Evolutionary conservation across 2,329 filamentous ascomycete genomes (phyloP).

Genomic region (Scedosporium apiospermum): DNA sequence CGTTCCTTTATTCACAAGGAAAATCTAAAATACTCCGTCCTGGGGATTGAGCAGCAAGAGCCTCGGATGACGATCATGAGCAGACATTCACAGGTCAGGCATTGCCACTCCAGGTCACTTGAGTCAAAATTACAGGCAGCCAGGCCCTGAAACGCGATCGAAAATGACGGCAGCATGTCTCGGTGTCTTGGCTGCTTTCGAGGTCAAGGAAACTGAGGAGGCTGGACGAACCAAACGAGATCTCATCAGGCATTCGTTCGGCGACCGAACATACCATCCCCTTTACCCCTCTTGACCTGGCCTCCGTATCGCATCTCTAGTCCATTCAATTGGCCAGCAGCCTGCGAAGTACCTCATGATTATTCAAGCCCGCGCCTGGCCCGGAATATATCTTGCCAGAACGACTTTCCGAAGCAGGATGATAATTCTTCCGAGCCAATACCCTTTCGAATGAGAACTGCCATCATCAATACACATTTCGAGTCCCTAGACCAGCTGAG

Average conservation of each 20-base stretch:
- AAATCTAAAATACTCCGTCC: too few relatives aligned
- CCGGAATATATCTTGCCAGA: background rate
- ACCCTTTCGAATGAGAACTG: background rate
- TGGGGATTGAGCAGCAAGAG: too few relatives aligned
- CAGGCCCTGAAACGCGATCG: background rate
- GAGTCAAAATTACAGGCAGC: background rate
- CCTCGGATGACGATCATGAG: too few relatives aligned
- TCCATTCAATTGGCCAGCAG: background rate
- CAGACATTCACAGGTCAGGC: too few relatives aligned
- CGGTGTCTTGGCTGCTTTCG: too few relatives aligned
- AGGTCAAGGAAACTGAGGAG: background rate
- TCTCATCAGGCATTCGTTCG: background rate
- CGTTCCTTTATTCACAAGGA: too few relatives aligned
- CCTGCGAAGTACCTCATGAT: background rate
- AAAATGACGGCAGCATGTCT: background rate
- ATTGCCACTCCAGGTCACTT: too few relatives aligned
- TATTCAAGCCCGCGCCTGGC: background rate
- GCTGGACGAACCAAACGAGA: slow-evolving; percentile 2
- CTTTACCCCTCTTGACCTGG: background rate
- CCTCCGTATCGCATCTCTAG: background rate
- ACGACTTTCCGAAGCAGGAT: background rate
- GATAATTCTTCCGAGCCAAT: background rate
- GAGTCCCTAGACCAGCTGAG: background rate
- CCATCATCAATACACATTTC: background rate
- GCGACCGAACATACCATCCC: background rate